These are phyloP conservation scores for Scleroderma citrinum DNA, from an alignment of 768 basidiomycete genomes.

Conservation along the genomic window DNA sequence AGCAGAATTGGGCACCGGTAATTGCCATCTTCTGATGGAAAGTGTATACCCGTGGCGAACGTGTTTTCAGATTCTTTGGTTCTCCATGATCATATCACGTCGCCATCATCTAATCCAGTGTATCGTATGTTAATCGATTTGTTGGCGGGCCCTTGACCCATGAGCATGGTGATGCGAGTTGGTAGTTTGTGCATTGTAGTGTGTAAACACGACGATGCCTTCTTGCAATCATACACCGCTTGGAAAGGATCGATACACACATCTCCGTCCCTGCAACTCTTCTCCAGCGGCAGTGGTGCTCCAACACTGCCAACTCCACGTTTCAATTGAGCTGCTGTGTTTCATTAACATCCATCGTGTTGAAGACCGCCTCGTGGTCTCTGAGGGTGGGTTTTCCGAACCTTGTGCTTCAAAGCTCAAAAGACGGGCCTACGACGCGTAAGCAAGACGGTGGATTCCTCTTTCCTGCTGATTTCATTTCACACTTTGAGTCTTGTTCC, in stretches of 20 bases:
- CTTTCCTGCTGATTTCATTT: neutral
- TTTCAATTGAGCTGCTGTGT: neutral
- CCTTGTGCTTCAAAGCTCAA: neutral
- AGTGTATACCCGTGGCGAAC: neutral
- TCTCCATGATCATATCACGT: neutral
- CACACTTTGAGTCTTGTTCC: neutral
- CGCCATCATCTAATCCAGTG: too few species aligned
- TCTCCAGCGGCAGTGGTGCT: neutral
- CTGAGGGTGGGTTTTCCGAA: neutral
- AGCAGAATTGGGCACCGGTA: neutral
- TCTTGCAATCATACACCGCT: neutral
- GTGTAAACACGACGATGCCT: too few species aligned
- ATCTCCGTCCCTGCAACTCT: neutral
- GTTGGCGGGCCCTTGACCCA: too few species aligned
- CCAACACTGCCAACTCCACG: neutral
- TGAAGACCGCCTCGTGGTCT: neutral
- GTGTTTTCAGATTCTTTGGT: neutral
- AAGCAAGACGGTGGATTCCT: neutral
- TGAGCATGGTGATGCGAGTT: too few species aligned
- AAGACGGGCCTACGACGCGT: neutral
- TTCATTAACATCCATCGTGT: neutral
- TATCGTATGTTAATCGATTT: too few species aligned
- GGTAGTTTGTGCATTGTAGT: too few species aligned
- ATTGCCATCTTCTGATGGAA: neutral
- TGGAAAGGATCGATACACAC: neutral